These are phyloP conservation scores for Quercus tomentella DNA, from an alignment of 331 rosid species.

Conservation along the genomic window DNA sequence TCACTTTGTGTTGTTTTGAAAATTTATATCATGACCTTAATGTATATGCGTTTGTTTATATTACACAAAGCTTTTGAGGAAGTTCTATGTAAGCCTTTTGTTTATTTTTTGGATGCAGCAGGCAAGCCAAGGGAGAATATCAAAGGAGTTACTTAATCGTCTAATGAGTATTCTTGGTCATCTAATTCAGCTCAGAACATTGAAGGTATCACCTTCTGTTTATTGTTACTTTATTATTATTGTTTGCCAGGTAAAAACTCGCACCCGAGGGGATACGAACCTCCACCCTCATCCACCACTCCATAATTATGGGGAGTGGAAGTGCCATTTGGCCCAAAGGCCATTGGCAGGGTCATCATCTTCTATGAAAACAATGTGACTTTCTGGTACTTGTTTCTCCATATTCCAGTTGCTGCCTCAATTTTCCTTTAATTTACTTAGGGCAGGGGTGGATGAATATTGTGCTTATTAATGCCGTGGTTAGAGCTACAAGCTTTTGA, in stretches of 20 bases:
- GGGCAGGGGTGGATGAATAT: neutral
- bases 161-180: constrained; percentile 97
- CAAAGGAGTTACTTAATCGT: constrained; percentile 85
- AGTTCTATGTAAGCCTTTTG: constrained; percentile 8
- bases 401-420: constrained; percentile 13
- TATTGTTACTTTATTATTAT: too few species aligned
- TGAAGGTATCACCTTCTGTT: constrained; percentile 62
- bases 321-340: too few species aligned
- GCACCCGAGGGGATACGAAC: too few species aligned
- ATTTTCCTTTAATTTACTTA: neutral
- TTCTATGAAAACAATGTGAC: constrained; percentile 10
- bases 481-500: neutral
- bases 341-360: neutral
- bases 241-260: too few species aligned
- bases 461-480: neutral
- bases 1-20: constrained; percentile 5
- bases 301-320: too few species aligned
- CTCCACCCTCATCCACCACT: too few species aligned
- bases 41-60: neutral
- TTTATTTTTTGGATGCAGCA: constrained; percentile 46
- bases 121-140: constrained; percentile 92
- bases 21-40: neutral
- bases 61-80: constrained; percentile 3
- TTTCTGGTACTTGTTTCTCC: constrained; percentile 8
- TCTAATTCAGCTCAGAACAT: constrained; percentile 92